Evolutionary conservation across 2,329 filamentous ascomycete species (phyloP).

Genomic region (Calonectria naviculata): DNA sequence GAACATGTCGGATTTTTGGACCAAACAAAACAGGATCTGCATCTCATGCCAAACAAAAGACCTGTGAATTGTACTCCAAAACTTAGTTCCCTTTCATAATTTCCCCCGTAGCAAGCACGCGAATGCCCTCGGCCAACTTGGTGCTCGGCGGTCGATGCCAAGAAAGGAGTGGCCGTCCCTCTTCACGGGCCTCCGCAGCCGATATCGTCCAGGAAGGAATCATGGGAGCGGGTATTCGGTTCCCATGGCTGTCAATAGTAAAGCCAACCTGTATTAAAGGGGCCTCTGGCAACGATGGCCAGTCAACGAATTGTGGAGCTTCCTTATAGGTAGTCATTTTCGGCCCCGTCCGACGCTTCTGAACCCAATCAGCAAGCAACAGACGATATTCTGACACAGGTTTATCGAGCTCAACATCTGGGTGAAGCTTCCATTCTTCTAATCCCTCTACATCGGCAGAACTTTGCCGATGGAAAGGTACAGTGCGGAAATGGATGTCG

Average conservation of each 20-base stretch:
- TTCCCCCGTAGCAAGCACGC: background rate
- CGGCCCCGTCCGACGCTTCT: background rate
- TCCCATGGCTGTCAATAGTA: background rate
- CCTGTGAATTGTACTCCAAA: too few relatives aligned
- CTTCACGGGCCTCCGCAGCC: background rate
- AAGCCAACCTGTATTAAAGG: background rate
- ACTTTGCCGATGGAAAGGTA: conserved; percentile 39
- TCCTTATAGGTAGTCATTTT: conserved; percentile 22
- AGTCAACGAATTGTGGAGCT: conserved; percentile 35
- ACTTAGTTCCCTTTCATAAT: too few relatives aligned
- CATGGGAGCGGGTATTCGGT: background rate
- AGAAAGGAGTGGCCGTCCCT: background rate
- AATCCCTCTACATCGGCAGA: conserved; percentile 15
- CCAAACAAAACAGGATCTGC: too few relatives aligned
- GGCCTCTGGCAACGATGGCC: conserved; percentile 23
- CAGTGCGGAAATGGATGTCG: conserved; percentile 34
- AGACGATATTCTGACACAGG: conserved; percentile 42
- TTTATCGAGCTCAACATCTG: conserved; percentile 45
- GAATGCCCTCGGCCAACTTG: background rate
- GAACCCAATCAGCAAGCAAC: conserved; percentile 40
- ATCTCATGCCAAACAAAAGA: too few relatives aligned
- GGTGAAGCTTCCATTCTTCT: conserved; percentile 45
- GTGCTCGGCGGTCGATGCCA: background rate
- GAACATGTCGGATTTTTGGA: too few relatives aligned
- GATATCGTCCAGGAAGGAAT: background rate